These are phyloP conservation scores for Coffea eugenioides DNA, from an alignment of 257 asterid species.

Conservation along the genomic window DNA sequence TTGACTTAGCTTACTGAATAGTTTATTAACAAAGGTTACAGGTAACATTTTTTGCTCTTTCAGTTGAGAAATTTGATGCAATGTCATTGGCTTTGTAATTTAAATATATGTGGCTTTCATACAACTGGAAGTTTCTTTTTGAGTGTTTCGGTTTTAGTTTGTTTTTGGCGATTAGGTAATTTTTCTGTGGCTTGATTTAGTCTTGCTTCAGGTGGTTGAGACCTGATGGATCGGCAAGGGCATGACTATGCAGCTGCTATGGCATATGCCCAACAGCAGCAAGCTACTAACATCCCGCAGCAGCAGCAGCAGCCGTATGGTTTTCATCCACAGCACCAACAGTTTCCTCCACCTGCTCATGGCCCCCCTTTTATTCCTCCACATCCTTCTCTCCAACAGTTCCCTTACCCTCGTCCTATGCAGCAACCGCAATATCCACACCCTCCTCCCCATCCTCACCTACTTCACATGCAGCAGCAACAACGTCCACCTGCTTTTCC, in stretches of 20 bases:
- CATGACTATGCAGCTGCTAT: conserved; percentile 81
- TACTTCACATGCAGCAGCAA: conserved; percentile 45
- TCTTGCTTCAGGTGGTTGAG: conserved; percentile 10
- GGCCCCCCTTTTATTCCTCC: conserved; percentile 82
- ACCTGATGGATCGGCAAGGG: conserved; percentile 76
- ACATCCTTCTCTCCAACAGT: conserved; percentile 85
- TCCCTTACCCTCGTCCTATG: conserved; percentile 73
- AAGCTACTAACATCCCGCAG: conserved; percentile 34
- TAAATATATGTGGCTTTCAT: background rate
- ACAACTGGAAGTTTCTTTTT: background rate
- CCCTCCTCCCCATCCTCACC: conserved; percentile 69
- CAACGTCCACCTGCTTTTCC: conserved; percentile 75
- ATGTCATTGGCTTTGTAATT: background rate
- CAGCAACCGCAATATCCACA: conserved; percentile 79
- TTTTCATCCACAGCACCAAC: conserved; percentile 89
- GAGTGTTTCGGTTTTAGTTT: background rate
- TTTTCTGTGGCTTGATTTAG: conserved; percentile 12
- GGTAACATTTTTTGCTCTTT: background rate
- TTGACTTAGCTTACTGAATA: background rate
- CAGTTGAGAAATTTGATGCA: background rate
- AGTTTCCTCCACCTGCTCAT: conserved; percentile 71
- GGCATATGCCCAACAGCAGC: conserved; percentile 83
- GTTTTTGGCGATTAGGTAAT: conserved; percentile 10
- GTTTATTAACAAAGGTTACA: background rate
- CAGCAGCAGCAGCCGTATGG: conserved; percentile 57